Evolutionary conservation across 2,329 filamentous ascomycete genomes (phyloP).

Genomic region (Fusarium denticulatum): DNA sequence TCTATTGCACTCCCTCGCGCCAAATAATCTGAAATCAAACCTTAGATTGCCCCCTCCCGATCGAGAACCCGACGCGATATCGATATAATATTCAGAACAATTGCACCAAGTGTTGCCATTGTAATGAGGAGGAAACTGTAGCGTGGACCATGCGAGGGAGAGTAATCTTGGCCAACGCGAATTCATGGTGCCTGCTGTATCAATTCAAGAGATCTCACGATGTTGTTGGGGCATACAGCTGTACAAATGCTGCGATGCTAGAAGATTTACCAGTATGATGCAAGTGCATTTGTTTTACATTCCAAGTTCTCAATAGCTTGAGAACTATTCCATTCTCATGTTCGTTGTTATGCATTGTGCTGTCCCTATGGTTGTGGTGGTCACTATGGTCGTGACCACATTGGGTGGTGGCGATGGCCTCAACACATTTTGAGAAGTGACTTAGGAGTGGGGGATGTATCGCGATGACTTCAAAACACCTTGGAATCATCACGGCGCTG

Average conservation of each 20-base stretch:
- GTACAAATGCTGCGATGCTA: neutral
- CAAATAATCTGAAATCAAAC: neutral
- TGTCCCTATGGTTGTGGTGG: neutral
- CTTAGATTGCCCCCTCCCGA: neutral
- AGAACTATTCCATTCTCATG: neutral
- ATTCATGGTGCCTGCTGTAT: neutral
- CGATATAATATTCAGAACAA: neutral
- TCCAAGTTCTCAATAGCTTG: neutral
- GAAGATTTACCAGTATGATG: neutral
- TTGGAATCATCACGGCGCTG: neutral
- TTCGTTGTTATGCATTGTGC: neutral
- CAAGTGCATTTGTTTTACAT: neutral
- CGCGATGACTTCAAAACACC: conserved; percentile 23
- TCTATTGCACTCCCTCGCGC: neutral
- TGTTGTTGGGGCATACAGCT: neutral
- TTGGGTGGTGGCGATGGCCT: conserved; percentile 11
- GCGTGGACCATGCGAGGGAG: neutral
- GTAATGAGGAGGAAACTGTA: neutral
- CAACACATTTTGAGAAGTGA: neutral
- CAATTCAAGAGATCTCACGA: neutral
- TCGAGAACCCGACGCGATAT: neutral
- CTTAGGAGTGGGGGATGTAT: neutral
- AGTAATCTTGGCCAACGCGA: too few species aligned
- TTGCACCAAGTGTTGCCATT: conserved; percentile 10
- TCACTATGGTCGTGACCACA: neutral